Base-by-base conservation (phyloP, 768 basidiomycete species). In the Pisolithus orientalis region DNA sequence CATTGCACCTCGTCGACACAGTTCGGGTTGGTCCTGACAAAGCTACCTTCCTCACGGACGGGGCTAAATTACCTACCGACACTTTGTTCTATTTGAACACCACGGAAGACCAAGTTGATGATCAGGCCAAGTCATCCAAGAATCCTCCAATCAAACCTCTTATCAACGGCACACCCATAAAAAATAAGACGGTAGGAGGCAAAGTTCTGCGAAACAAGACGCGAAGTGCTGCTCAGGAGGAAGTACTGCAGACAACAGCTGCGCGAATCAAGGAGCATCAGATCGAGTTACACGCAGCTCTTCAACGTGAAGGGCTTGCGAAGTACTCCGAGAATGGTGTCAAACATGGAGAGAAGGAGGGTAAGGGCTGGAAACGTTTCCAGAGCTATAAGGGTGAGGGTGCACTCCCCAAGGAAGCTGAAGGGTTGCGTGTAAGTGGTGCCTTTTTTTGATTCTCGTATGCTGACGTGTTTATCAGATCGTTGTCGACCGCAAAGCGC, bases 321-420 rank as follows among this genome's bases (percentile, higher is more conserved):
- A 86, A 82, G 63, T 96, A 83, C 65, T 87, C 90, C 1, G 90
- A 90, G 61, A 87, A 85, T 51, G 90, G 85, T 6, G 84, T 80
- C 32, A 89, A 82, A 0, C 72, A 74, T 21, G 80, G 79, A 39
- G 87, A 85, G 13, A 92, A 90, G 59, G 86, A 94, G 62, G 91
- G 90, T 37, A 97, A 98, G 67, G 81, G 84, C 13, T 94, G 94
- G 87, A 95, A 94, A 67, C 82, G 85, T 55, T 98, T 95, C 74
- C 92, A 92, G 72, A 95, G 93, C 60, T 99, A 97, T 71, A 93
- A 93, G 70, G 88, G 94, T 32, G 95, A 99, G 63, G 90, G 79
- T 13, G 94, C 86, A 47, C 68, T 98, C 32, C 96, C 95, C 2
- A 74, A 76, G n/a, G 87, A 93, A 52, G 84, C 85, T 6, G 89